Evolutionary conservation across 345 rosid species (phyloP).

Genomic region (Fremontodendron californicum): DNA sequence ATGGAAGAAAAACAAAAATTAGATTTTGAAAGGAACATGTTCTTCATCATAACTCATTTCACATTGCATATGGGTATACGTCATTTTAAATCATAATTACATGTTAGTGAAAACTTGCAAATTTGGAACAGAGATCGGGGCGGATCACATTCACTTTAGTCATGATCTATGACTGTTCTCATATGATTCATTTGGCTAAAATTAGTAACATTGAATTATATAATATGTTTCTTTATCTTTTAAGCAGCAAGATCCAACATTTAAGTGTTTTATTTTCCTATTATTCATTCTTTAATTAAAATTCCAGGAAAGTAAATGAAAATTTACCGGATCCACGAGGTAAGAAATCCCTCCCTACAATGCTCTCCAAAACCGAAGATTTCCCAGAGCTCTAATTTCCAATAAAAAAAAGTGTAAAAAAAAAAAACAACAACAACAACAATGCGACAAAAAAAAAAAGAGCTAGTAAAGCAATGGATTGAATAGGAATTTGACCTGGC

Average conservation of each 20-base stretch:
- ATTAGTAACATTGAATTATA: not conserved
- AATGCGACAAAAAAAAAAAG: conserved; percentile 1
- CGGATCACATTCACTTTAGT: not conserved
- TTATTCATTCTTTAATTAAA: not conserved
- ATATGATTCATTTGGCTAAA: not conserved
- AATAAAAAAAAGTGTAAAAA: conserved; percentile 8
- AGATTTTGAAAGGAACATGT: not conserved
- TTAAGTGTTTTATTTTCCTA: not conserved
- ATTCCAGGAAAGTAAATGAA: conserved; percentile 5
- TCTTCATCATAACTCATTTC: not conserved
- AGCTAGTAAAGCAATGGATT: conserved; percentile 11
- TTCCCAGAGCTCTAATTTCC: conserved; percentile 83
- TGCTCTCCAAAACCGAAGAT: conserved; percentile 94
- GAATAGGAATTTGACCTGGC: conserved; percentile 56
- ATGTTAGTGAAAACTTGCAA: not conserved
- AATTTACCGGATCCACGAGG: conserved; percentile 98
- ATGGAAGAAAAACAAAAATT: not conserved
- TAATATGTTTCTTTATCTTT: not conserved
- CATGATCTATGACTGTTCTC: not conserved
- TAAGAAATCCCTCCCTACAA: conserved; percentile 93
- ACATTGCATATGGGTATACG: not conserved
- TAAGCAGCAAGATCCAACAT: conserved; percentile 18
- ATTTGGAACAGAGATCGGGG: not conserved
- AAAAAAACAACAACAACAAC: conserved; percentile 9
- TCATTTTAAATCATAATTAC: not conserved